phyloP scores from a whole-genome alignment of 1,139 yeast genomes.

The Taphrina flavorubra region DNA sequence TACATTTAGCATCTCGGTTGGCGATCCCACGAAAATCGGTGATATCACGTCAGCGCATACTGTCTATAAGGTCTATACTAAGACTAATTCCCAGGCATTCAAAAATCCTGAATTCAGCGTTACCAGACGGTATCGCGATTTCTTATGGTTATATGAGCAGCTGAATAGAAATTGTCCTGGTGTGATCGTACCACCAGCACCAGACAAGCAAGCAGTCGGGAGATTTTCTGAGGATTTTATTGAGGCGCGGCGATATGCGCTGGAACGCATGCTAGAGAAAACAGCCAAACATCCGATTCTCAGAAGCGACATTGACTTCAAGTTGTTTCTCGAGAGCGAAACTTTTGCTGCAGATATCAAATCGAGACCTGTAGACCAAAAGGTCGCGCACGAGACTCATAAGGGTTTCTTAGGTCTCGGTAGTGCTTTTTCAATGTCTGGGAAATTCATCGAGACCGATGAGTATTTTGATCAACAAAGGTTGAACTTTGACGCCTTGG shows the following conservation, averaged over 20 bases:
- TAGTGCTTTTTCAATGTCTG: slow-evolving; percentile 47
- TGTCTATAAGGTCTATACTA: slow-evolving; percentile 77
- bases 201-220: slow-evolving; percentile 87
- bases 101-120: slow-evolving; percentile 58
- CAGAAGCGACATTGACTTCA: slow-evolving; percentile 74
- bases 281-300: slow-evolving; percentile 64
- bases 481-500: slow-evolving; percentile 72
- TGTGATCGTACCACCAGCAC: slow-evolving; percentile 92
- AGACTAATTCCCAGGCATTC: slow-evolving; percentile 56
- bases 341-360: slow-evolving; percentile 64
- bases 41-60: slow-evolving; percentile 88
- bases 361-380: slow-evolving; percentile 44
- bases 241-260: slow-evolving; percentile 81
- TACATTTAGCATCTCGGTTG: slow-evolving; percentile 69
- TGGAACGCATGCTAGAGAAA: slow-evolving; percentile 83
- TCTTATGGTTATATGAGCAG: slow-evolving; percentile 87
- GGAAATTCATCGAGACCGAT: slow-evolving; percentile 73
- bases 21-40: slow-evolving; percentile 91
- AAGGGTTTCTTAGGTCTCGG: slow-evolving; percentile 59
- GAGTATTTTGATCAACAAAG: slow-evolving; percentile 72
- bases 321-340: slow-evolving; percentile 75
- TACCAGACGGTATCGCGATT: slow-evolving; percentile 79
- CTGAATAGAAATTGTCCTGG: slow-evolving; percentile 88
- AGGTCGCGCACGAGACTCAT: slow-evolving; percentile 36
- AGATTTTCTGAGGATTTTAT: slow-evolving; percentile 76